Evolutionary conservation across 2,329 filamentous ascomycete genomes (phyloP), one percentile per base, ranked within the genome.

Genomic region (Zymoseptoria passerinii): DNA sequence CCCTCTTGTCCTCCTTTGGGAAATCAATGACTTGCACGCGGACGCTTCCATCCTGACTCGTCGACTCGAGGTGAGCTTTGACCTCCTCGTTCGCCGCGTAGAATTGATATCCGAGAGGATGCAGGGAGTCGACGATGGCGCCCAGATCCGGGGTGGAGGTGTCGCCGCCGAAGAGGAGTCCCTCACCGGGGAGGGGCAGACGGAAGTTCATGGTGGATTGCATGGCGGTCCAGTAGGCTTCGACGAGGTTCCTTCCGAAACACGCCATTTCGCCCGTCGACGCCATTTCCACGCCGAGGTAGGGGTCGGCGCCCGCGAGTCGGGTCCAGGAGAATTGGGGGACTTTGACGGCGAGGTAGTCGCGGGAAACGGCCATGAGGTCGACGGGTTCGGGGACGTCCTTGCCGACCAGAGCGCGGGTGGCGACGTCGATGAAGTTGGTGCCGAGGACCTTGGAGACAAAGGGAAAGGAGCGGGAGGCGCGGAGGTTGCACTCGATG

Each of bases 141-240:
- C 86, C 83, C 58, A 99, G 82, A 75, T 83, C 80, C 23, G 84
- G 84, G 60, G 86, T 87, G 66, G 78, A 80, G 61, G 85, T 77
- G 73, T 96, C 90, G 68, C 94, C 94, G 64, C 94, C 94, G 65
- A 99, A 90, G 55, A 99, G 86, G 59, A 99, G 86, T 78, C 94
- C 92, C 81, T 96, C 91, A 65, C 94, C 94, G 55, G 91, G 89
- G 75, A 95, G 87, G 50, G 94, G 94, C 70, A 96, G 84, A 67
- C 92, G 90, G 89, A 97, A 97, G 84, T 97, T 99, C 92, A 97
- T 99, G 69, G 90, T 92, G 19, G 90, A 94, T 78, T 99, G 94
- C 62, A 96, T 81, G 18, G 92, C 95, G 27, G 92, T 82, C 94
- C 94, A 99, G 84, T 99, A 99, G 56, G 94, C 94, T 74, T 99